Conservation (phyloP, 2,329 filamentous ascomycete genomes). For the Thielaviopsis euricoi region DNA sequence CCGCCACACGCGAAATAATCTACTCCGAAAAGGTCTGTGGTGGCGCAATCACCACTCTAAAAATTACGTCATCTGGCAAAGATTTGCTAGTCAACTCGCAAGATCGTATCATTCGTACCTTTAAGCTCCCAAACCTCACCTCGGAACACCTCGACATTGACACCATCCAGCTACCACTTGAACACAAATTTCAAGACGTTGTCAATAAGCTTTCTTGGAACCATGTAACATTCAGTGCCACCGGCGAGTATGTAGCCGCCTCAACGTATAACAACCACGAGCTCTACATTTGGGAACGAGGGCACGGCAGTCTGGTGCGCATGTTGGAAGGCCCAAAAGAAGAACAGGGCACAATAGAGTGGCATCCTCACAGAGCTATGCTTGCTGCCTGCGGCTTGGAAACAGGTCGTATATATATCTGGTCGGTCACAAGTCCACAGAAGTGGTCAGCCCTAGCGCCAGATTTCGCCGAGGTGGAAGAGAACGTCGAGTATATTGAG, state of each 20-base stretch:
- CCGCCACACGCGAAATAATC: slow-evolving; percentile 62
- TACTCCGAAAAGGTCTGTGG: slow-evolving; percentile 79
- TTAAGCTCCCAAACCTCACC: slow-evolving; percentile 67
- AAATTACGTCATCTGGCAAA: slow-evolving; percentile 64
- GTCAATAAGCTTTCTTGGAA: slow-evolving; percentile 95
- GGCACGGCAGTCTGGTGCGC: slow-evolving; percentile 82
- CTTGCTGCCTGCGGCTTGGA: slow-evolving; percentile 86
- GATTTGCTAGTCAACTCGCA: slow-evolving; percentile 85
- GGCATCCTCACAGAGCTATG: slow-evolving; percentile 79
- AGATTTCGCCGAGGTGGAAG: slow-evolving; percentile 93
- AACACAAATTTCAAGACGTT: slow-evolving; percentile 97
- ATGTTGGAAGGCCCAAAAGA: slow-evolving; percentile 95
- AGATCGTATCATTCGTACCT: slow-evolving; percentile 86
- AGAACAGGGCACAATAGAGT: slow-evolving; percentile 91
- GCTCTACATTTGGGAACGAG: slow-evolving; percentile 94
- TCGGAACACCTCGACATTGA: slow-evolving; percentile 58
- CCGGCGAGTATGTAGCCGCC: slow-evolving; percentile 88
- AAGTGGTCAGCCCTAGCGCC: slow-evolving; percentile 94
- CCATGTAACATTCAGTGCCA: slow-evolving; percentile 85
- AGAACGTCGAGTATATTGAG: slow-evolving; percentile 94
- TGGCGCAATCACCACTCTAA: slow-evolving; percentile 74
- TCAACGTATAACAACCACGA: slow-evolving; percentile 98
- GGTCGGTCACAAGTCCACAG: slow-evolving; percentile 89
- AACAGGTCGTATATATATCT: slow-evolving; percentile 84
- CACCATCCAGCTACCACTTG: slow-evolving; percentile 74